Percentiles rank a stretch among this genome's conserved stretches.
These are phyloP conservation scores for Acidiella bohemica DNA, from an alignment of 495 filamentous ascomycete species.

Conservation along the genomic window DNA sequence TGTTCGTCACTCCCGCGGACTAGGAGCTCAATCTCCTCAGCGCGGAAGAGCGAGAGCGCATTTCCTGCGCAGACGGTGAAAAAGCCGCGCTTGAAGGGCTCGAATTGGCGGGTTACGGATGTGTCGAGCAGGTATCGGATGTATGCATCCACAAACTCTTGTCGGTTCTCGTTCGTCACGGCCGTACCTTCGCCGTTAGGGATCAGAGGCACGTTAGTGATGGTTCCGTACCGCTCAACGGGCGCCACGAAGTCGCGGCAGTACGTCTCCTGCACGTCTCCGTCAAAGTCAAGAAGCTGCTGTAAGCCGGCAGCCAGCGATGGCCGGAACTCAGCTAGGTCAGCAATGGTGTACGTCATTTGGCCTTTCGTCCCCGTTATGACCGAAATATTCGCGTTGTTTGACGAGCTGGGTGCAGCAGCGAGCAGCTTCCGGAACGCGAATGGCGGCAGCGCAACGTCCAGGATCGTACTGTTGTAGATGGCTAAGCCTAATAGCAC, in stretches of 20 bases:
- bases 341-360: constrained; percentile 64
- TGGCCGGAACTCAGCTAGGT: constrained; percentile 75
- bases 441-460: constrained; percentile 84
- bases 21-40: constrained; percentile 86
- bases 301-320: constrained; percentile 62
- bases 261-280: constrained; percentile 70
- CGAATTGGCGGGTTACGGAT: constrained; percentile 69
- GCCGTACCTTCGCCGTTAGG: constrained; percentile 57
- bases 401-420: constrained; percentile 42
- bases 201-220: constrained; percentile 55
- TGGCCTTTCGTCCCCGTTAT: constrained; percentile 33
- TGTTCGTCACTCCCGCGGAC: constrained; percentile 78
- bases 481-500: constrained; percentile 82
- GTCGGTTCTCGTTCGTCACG: constrained; percentile 74
- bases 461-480: constrained; percentile 92
- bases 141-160: constrained; percentile 82
- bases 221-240: constrained; percentile 62
- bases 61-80: constrained; percentile 88
- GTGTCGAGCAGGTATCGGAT: constrained; percentile 70
- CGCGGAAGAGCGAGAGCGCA: constrained; percentile 77
- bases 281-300: constrained; percentile 68
- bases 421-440: constrained; percentile 79
- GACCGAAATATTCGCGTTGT: constrained; percentile 33
- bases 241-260: constrained; percentile 73
- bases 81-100: constrained; percentile 91